Base-by-base conservation (phyloP, 2,329 filamentous ascomycete genomes). In the Aspergillus sp. region DNA sequence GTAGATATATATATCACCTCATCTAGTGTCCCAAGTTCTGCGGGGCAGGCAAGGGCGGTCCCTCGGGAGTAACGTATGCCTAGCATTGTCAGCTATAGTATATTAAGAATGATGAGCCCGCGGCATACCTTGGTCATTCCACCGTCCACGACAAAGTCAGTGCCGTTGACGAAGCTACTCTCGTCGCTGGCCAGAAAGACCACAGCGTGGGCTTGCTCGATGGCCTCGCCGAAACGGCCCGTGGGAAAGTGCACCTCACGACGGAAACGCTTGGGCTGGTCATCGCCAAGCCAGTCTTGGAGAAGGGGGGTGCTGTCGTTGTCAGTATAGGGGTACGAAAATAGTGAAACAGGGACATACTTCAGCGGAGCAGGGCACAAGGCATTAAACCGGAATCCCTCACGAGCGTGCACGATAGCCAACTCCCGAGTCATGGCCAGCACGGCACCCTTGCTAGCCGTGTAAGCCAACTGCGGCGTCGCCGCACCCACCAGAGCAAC, bases 71-170 rank as follows among this genome's bases (percentile, higher is more conserved):
- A 41, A 81, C 78, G 67, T 96, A 97, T 40, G 89, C 87, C 72
- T 74, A 26, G 2, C n/a, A 9, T 19, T 29, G 41, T 42, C 19
- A 32, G 29, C 41, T 10, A 12, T 12, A 12, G 12, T 12, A n/a
- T 10, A 32, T 4, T 32, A 9, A 19, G 9, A 29, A n/a, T 26
- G 7, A 9, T 3, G 19, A 42, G 2, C 3, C 9, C 4, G 8
- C 5, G 28, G 19, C 42, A 29, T 39, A 44, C 42, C 33, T 34
- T 95, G 60, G 83, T 91, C 87, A 98, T 88, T 50, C 91, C 91
- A 48, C 93, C 93, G 61, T 98, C 93, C 28, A 97, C 89, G 4
- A 94, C 85, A 72, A 97, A 94, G 65, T 97, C 93, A 49, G 81
- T 85, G 7, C 86, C 89, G 55, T 93, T 94, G 61, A 94, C 86